Evolutionary conservation across 2,329 filamentous ascomycete species (phyloP).

Genomic region (Trichoderma polysporum): DNA sequence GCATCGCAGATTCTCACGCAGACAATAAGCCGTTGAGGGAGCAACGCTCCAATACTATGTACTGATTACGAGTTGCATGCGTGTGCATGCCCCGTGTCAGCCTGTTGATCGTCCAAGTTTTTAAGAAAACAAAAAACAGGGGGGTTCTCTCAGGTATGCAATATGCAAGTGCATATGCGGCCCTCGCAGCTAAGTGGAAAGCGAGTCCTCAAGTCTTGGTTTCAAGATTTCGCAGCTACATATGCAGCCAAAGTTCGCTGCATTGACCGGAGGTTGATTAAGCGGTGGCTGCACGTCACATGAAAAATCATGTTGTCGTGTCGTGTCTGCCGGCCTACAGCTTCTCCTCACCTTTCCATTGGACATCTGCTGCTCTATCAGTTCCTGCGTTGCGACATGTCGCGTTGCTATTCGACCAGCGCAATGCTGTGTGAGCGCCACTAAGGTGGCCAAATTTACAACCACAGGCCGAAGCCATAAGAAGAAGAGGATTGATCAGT

Average conservation of each 20-base stretch:
- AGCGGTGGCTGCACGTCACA: conserved; percentile 14
- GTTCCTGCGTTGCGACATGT: conserved; percentile 19
- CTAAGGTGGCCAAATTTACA: conserved; percentile 10
- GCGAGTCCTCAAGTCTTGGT: not conserved
- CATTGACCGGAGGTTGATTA: not conserved
- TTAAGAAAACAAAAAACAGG: not conserved
- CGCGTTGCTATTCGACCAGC: conserved; percentile 20
- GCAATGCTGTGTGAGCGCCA: conserved; percentile 12
- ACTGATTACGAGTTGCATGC: conserved; percentile 13
- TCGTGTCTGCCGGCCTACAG: conserved; percentile 8
- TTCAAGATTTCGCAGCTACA: not conserved
- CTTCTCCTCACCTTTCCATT: not conserved
- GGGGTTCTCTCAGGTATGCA: not conserved
- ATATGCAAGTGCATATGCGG: conserved; percentile 9
- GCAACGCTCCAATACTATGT: not conserved
- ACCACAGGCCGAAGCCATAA: not conserved
- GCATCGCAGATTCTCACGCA: conserved; percentile 2
- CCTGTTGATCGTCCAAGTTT: conserved; percentile 19
- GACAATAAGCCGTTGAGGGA: not conserved
- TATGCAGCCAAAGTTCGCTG: conserved; percentile 15
- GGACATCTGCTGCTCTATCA: conserved; percentile 7
- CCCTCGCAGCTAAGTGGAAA: not conserved
- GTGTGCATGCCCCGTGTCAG: conserved; percentile 17
- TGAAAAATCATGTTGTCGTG: conserved; percentile 13
- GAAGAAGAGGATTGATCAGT: not conserved